Conservation (phyloP, 2,329 filamentous ascomycete genomes). For the Colletotrichum aenigma region DNA sequence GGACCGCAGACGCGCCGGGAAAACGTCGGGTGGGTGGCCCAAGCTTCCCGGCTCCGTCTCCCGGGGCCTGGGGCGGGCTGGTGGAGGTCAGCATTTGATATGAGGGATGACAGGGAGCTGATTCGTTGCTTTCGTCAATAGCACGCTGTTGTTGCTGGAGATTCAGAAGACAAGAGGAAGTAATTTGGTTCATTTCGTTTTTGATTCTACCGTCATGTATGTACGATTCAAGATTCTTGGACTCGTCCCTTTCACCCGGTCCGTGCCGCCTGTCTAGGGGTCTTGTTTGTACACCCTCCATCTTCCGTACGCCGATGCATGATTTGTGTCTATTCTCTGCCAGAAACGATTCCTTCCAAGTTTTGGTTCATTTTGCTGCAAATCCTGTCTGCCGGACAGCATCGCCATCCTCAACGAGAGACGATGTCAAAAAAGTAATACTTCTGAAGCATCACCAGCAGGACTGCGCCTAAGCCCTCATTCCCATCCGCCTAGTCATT, state of each 20-base stretch:
- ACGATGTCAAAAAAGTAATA: not conserved
- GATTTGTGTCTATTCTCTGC: not conserved
- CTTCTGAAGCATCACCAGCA: not conserved
- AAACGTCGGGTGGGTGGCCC: constrained; percentile 33
- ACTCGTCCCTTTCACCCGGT: not conserved
- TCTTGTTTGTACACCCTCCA: not conserved
- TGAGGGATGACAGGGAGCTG: not conserved
- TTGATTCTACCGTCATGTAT: not conserved
- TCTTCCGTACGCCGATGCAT: constrained; percentile 4
- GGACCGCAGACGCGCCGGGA: constrained; percentile 30
- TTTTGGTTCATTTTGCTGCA: not conserved
- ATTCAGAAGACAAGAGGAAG: not conserved
- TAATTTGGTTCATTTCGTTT: not conserved
- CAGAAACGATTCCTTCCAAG: not conserved
- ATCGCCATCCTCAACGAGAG: not conserved
- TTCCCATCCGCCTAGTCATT: constrained; percentile 47
- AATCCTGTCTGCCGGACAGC: not conserved
- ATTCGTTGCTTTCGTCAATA: not conserved
- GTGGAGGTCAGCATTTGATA: not conserved
- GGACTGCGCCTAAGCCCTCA: not conserved
- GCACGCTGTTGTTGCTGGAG: not conserved
- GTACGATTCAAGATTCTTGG: not conserved
- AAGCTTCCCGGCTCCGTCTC: constrained; percentile 12
- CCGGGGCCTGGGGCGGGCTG: not conserved
- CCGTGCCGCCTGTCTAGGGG: not conserved